Evolutionary conservation across 1,284 basidiomycete genomes (phyloP).

Genomic region (Flammula alnicola): DNA sequence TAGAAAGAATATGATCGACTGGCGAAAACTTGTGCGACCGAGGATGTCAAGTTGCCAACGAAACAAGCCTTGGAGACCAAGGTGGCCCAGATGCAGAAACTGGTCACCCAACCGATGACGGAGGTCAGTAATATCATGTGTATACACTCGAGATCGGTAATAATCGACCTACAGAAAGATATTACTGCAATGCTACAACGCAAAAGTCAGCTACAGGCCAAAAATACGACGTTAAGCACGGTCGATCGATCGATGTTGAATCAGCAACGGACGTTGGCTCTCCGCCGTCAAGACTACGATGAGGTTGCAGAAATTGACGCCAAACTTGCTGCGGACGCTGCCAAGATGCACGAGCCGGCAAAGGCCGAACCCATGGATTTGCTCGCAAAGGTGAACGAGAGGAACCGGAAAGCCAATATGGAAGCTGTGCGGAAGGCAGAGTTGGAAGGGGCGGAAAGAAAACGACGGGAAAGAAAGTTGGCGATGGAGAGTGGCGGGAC

Average conservation of each 20-base stretch:
- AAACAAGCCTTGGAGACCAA: slow-evolving; percentile 71
- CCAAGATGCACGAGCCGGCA: slow-evolving; percentile 35
- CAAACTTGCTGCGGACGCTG: slow-evolving; percentile 55
- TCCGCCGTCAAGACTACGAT: slow-evolving; percentile 66
- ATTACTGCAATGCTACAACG: slow-evolving; percentile 75
- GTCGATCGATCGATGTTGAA: slow-evolving; percentile 66
- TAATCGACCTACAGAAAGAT: slow-evolving; percentile 53
- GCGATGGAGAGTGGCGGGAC: slow-evolving; percentile 47
- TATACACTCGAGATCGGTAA: slow-evolving; percentile 6
- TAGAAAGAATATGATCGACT: slow-evolving; percentile 81
- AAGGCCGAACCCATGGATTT: slow-evolving; percentile 52
- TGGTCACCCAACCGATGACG: slow-evolving; percentile 68
- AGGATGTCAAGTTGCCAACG: slow-evolving; percentile 69
- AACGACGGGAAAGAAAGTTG: slow-evolving; percentile 66
- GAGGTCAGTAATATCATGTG: slow-evolving; percentile 59
- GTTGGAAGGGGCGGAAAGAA: slow-evolving; percentile 65
- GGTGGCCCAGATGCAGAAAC: slow-evolving; percentile 58
- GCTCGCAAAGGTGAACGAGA: slow-evolving; percentile 84
- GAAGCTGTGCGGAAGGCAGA: slow-evolving; percentile 83
- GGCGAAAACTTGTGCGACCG: slow-evolving; percentile 47
- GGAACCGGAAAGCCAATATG: slow-evolving; percentile 82
- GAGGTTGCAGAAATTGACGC: slow-evolving; percentile 66
- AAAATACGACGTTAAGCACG: slow-evolving; percentile 46
- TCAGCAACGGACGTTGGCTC: slow-evolving; percentile 72
- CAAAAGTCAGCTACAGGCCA: slow-evolving; percentile 57